These are phyloP conservation scores for Inga leiocalycina DNA, from an alignment of 306 rosid species.

Conservation along the genomic window DNA sequence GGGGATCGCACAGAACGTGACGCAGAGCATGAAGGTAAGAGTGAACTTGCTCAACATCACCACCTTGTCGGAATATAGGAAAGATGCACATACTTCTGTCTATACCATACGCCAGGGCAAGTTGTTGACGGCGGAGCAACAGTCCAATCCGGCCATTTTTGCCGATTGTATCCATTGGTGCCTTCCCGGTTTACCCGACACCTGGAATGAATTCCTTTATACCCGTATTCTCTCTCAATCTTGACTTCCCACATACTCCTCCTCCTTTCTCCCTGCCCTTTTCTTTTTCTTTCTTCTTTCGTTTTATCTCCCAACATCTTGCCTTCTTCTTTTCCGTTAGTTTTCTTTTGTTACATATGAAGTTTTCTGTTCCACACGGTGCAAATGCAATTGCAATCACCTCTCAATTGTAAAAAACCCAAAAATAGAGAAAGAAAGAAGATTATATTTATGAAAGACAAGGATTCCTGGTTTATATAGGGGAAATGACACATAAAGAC, in stretches of 20 bases:
- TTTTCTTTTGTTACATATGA: not conserved
- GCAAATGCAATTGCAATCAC: slow-evolving; percentile 8
- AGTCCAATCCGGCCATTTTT: slow-evolving; percentile 76
- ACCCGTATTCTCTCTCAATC: slow-evolving; percentile 67
- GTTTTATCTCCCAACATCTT: not conserved
- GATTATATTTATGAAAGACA: not conserved
- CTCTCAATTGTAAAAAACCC: slow-evolving; percentile 32
- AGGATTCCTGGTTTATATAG: not conserved
- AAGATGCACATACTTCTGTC: slow-evolving; percentile 93
- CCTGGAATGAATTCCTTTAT: slow-evolving; percentile 89
- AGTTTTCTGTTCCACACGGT: not conserved
- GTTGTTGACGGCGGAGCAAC: slow-evolving; percentile 66
- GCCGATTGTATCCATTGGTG: slow-evolving; percentile 99
- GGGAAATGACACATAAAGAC: not conserved
- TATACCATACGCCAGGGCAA: slow-evolving; percentile 89
- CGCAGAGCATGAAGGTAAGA: slow-evolving; percentile 50
- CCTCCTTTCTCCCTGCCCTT: not conserved
- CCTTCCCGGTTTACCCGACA: slow-evolving; percentile 92
- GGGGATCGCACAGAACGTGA: slow-evolving; percentile 52
- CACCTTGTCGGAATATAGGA: slow-evolving; percentile 71
- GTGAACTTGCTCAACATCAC: slow-evolving; percentile 81
- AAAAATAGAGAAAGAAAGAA: not conserved
- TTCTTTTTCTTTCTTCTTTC: not conserved
- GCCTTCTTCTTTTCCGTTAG: slow-evolving; percentile 26
- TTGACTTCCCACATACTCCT: slow-evolving; percentile 34